These are phyloP conservation scores for Phialophora expanda DNA, from an alignment of 2,329 filamentous ascomycete species.

Conservation along the genomic window DNA sequence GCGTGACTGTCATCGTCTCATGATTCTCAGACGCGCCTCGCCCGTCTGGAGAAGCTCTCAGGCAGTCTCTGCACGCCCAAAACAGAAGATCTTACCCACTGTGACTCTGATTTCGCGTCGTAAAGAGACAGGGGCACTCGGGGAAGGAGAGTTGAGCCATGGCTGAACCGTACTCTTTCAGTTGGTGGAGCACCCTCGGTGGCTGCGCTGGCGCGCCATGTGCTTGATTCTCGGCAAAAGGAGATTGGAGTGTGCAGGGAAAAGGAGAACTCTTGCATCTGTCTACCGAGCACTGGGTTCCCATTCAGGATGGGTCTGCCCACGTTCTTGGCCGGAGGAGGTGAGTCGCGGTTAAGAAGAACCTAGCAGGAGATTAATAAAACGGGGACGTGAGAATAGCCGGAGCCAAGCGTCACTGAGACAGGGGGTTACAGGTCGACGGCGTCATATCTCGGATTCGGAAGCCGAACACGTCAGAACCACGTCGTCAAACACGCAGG, in stretches of 20 bases:
- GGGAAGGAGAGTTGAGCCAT: background rate
- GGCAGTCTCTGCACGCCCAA: background rate
- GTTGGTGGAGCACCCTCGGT: background rate
- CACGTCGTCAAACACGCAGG: background rate
- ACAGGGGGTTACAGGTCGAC: background rate
- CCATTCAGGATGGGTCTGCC: background rate
- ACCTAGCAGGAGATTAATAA: background rate
- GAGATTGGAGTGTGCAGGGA: conserved; percentile 16
- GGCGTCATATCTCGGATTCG: background rate
- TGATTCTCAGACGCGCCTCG: conserved; percentile 6
- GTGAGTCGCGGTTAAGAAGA: conserved; percentile 1
- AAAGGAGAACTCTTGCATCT: conserved; percentile 13
- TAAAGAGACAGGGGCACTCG: conserved; percentile 14
- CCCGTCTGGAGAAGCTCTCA: background rate
- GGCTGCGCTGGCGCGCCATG: conserved; percentile 1
- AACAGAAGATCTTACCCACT: conserved; percentile 9
- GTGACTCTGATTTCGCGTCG: background rate
- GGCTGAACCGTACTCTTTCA: conserved; percentile 5
- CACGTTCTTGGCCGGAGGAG: background rate
- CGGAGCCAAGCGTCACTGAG: background rate
- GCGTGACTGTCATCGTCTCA: background rate
- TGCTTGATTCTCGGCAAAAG: conserved; percentile 11
- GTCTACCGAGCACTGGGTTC: background rate
- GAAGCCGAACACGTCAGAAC: background rate
- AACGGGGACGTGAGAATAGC: background rate